These are phyloP conservation scores for Lactuca sativa DNA, from an alignment of 129 eudicot genomes.

Conservation along the genomic window DNA sequence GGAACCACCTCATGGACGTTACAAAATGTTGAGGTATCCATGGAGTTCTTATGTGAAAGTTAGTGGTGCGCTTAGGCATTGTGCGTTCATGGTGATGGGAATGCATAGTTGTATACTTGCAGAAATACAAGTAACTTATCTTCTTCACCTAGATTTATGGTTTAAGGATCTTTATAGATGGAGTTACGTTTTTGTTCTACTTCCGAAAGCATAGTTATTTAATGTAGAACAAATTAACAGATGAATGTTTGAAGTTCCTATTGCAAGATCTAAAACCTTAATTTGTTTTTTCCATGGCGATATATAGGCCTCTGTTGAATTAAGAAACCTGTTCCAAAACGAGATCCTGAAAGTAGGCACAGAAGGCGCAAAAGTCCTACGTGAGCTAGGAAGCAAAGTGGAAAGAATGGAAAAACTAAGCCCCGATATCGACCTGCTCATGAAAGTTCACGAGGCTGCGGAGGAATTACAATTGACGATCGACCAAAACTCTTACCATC, in stretches of 20 bases:
- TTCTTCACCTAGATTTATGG: not conserved
- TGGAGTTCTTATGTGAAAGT: slow-evolving; percentile 86
- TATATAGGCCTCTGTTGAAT: slow-evolving; percentile 68
- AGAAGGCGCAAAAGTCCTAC: slow-evolving; percentile 74
- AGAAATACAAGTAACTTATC: slow-evolving; percentile 76
- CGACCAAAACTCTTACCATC: slow-evolving; percentile 79
- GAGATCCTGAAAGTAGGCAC: slow-evolving; percentile 77
- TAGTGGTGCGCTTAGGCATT: slow-evolving; percentile 88
- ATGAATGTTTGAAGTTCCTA: too few relatives aligned
- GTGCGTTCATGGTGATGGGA: slow-evolving; percentile 94
- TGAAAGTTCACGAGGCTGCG: slow-evolving; percentile 79
- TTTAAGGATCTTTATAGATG: not conserved
- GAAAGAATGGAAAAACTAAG: slow-evolving; percentile 77
- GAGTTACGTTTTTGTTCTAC: not conserved
- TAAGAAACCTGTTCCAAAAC: slow-evolving; percentile 59
- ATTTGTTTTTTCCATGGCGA: slow-evolving; percentile 7
- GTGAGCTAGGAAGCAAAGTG: slow-evolving; percentile 78
- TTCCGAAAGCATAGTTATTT: not conserved
- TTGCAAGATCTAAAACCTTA: not conserved
- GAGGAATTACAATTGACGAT: slow-evolving; percentile 77
- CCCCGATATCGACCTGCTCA: slow-evolving; percentile 50
- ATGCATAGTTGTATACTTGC: slow-evolving; percentile 96
- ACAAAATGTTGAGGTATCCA: slow-evolving; percentile 73
- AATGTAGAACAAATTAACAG: too few relatives aligned
- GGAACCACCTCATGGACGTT: slow-evolving; percentile 99